Conservation (phyloP, 805 yeast genomes). For the Ogataea thermomethanolica region DNA sequence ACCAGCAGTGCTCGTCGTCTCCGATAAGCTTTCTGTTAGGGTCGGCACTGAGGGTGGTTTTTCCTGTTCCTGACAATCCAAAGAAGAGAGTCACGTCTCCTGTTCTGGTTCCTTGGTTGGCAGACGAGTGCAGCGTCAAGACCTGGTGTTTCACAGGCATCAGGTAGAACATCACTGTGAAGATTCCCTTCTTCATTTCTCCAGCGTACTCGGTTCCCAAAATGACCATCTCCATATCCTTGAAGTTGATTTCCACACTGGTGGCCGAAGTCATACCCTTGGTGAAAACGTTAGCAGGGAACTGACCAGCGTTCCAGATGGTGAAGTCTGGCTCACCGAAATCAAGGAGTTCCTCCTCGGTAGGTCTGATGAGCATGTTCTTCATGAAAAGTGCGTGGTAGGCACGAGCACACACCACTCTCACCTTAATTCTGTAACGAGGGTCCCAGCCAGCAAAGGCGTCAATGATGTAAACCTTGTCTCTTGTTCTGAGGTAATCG, state of each 20-base stretch:
- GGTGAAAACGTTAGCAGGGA: slow-evolving; percentile 96
- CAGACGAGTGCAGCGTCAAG: slow-evolving; percentile 91
- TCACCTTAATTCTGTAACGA: slow-evolving; percentile 89
- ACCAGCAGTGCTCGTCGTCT: slow-evolving; percentile 99
- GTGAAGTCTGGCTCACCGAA: slow-evolving; percentile 98
- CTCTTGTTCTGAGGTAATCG: slow-evolving; percentile 94
- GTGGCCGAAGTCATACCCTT: slow-evolving; percentile 97
- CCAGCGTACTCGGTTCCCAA: slow-evolving; percentile 99
- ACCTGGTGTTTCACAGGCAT: slow-evolving; percentile 94
- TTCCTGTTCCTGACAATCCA: slow-evolving; percentile 97
- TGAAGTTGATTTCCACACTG: slow-evolving; percentile 93
- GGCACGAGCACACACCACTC: slow-evolving; percentile 97
- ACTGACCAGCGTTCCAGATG: slow-evolving; percentile 97
- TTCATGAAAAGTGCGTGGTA: slow-evolving; percentile 98
- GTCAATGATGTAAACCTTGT: slow-evolving; percentile 89
- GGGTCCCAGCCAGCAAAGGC: slow-evolving; percentile 99
- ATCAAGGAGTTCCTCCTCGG: slow-evolving; percentile 78
- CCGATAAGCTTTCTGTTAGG: slow-evolving; percentile 92
- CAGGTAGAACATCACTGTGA: slow-evolving; percentile 97
- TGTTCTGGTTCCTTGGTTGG: slow-evolving; percentile 78
- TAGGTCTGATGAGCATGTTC: slow-evolving; percentile 95
- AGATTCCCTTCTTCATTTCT: slow-evolving; percentile 99
- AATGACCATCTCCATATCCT: slow-evolving; percentile 97
- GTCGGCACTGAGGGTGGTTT: slow-evolving; percentile 95
- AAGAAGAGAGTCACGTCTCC: slow-evolving; percentile 93